Evolutionary conservation across 345 rosid genomes (phyloP), one percentile per base, ranked within the genome.

Genomic region (Eucalyptus leucophloia): DNA sequence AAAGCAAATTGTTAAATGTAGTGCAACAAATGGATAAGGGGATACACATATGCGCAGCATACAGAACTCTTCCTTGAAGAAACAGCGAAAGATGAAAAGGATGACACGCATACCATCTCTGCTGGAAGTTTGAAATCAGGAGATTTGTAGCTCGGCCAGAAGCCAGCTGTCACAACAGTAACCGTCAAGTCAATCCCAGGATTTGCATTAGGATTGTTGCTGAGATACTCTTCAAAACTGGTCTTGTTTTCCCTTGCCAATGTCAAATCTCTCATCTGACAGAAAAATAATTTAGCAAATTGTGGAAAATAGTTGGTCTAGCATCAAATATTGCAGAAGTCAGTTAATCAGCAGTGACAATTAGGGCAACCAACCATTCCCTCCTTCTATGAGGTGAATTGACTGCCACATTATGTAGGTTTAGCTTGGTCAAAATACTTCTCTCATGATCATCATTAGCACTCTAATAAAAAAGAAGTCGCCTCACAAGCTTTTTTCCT

Each of bases 61-160:
- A 65, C 40, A 65, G 21, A n/a, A 65, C 32, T 65, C 18, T 65
- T 65, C 34, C 37, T n/a, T n/a, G 77, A 65, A 53, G 86, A 77
- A 56, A 30, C 28, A 47, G 53, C n/a, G 32, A 50, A 51, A 88
- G 45, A 81, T 86, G 34, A 16, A 65, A n/a, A n/a, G 21, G 37
- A n/a, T 40, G 47, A 60, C 54, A 51, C 47, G 53, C 90, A 86
- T 87, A 95, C 98, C 96, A 95, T 94, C 91, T 94, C 97, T 30
- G 92, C 92, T 19, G 98, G 96, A 87, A 96, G 95, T 88, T 92
- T 96, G 58, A 94, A 91, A 92, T 96, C 95, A 87, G 93, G 93
- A 67, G 97, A 94, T 86, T 96, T 96, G 91, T 96, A 96, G 88
- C 94, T 96, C 37, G 97, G 96, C 98, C 98, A 96, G 90, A 94